Evolutionary conservation across 108 stramenopile genomes (phyloP).

Genomic region (Skeletonema costatum): DNA sequence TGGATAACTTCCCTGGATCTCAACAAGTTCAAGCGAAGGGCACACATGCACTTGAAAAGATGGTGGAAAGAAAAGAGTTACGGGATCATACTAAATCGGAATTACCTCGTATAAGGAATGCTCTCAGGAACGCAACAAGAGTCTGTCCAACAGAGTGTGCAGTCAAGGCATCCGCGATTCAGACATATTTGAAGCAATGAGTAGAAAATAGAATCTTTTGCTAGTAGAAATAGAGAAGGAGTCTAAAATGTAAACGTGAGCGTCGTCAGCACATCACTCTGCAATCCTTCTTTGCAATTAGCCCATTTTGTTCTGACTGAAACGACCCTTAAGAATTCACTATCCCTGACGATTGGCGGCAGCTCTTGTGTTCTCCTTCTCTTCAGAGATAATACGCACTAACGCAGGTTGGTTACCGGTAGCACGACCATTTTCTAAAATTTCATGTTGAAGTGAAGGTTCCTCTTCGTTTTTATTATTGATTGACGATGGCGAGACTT

Average conservation of each 20-base stretch:
- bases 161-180: neutral
- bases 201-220: neutral
- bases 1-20: slow-evolving; percentile 7
- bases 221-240: neutral
- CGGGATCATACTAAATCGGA: neutral
- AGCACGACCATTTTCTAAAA: neutral
- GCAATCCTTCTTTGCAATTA: neutral
- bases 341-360: neutral
- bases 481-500: neutral
- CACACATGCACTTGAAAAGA: slow-evolving; percentile 6
- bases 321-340: neutral
- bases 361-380: slow-evolving; percentile 1
- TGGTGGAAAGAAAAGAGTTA: neutral
- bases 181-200: neutral
- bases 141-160: neutral
- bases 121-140: neutral
- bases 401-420: neutral
- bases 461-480: neutral
- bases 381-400: neutral
- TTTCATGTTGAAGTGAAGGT: neutral
- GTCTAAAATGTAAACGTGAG: neutral
- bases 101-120: neutral
- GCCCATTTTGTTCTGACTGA: neutral
- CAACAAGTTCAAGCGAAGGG: slow-evolving; percentile 6
- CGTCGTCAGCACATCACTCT: neutral